Evolutionary conservation across 345 rosid species (phyloP).

Genomic region (Citrus sp.): DNA sequence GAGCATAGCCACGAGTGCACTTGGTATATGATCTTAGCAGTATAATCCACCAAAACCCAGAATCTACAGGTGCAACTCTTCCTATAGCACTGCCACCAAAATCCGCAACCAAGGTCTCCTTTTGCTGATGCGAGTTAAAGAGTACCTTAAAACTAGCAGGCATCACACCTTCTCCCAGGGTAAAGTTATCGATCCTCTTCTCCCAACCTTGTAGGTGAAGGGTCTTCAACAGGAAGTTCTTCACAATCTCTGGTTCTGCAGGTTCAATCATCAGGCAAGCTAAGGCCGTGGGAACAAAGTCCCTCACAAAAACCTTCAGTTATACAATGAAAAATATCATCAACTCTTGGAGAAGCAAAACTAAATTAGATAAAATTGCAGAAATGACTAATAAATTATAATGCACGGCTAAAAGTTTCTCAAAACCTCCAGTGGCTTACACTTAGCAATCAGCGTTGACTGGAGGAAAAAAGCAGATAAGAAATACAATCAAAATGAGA

Average conservation of each 20-base stretch:
- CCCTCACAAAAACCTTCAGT: slow-evolving; percentile 51
- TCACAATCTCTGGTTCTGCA: slow-evolving; percentile 40
- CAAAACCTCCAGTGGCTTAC: background rate
- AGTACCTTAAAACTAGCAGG: slow-evolving; percentile 59
- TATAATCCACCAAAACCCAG: slow-evolving; percentile 78
- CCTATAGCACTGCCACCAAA: slow-evolving; percentile 64
- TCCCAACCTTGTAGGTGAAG: slow-evolving; percentile 54
- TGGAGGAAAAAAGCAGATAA: background rate
- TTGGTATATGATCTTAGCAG: slow-evolving; percentile 55
- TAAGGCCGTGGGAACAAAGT: slow-evolving; percentile 44
- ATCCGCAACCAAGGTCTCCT: slow-evolving; percentile 44
- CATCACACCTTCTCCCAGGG: slow-evolving; percentile 58
- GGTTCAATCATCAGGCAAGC: slow-evolving; percentile 45
- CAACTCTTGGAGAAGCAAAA: background rate
- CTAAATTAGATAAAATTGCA: background rate
- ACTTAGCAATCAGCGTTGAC: background rate
- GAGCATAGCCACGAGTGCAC: slow-evolving; percentile 44
- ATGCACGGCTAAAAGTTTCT: background rate
- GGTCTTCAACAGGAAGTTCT: slow-evolving; percentile 48
- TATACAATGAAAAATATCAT: background rate
- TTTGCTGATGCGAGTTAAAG: slow-evolving; percentile 23
- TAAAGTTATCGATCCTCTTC: slow-evolving; percentile 50
- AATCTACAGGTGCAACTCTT: slow-evolving; percentile 62
- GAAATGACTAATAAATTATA: background rate
- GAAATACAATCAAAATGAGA: background rate